Evolutionary conservation across 306 rosid genomes (phyloP).

Genomic region (Leucaena leucocephala): DNA sequence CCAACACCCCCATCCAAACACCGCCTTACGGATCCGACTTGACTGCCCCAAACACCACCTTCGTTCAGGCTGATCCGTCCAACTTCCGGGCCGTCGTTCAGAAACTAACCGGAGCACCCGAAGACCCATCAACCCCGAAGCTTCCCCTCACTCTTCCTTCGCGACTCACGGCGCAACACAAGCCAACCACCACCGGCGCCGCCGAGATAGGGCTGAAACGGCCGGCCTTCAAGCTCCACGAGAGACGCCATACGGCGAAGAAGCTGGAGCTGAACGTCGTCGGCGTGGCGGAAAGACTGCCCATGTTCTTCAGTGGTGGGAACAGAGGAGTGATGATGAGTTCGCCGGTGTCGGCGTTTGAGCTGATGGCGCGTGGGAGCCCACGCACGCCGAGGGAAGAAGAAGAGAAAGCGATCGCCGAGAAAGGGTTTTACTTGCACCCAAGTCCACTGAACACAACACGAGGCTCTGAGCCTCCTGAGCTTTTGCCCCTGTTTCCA

Average conservation of each 20-base stretch:
- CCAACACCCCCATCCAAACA: constrained; percentile 43
- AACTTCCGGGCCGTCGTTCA: constrained; percentile 82
- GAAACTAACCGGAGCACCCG: constrained; percentile 83
- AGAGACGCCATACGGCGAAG: constrained; percentile 67
- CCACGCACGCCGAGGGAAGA: constrained; percentile 63
- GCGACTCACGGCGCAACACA: constrained; percentile 47
- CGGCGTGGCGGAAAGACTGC: constrained; percentile 28
- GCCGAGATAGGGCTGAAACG: constrained; percentile 56
- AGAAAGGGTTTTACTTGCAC: constrained; percentile 78
- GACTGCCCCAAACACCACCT: constrained; percentile 75
- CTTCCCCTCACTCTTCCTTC: constrained; percentile 69
- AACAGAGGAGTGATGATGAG: constrained; percentile 36
- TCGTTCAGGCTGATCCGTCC: constrained; percentile 87
- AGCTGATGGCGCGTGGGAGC: constrained; percentile 64
- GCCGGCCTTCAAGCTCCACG: constrained; percentile 77
- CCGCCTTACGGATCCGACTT: constrained; percentile 56
- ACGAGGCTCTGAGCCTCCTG: constrained; percentile 67
- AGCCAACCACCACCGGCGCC: constrained; percentile 27
- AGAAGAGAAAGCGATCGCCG: constrained; percentile 67
- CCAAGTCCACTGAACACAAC: constrained; percentile 67
- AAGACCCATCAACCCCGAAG: constrained; percentile 58
- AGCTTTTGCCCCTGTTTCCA: constrained; percentile 77
- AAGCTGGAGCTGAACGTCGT: constrained; percentile 63
- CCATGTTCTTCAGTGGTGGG: constrained; percentile 26
- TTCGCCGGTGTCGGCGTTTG: constrained; percentile 87